Evolutionary conservation across 345 rosid genomes (phyloP), one percentile per base, ranked within the genome.

Genomic region (Citrus unshiu): DNA sequence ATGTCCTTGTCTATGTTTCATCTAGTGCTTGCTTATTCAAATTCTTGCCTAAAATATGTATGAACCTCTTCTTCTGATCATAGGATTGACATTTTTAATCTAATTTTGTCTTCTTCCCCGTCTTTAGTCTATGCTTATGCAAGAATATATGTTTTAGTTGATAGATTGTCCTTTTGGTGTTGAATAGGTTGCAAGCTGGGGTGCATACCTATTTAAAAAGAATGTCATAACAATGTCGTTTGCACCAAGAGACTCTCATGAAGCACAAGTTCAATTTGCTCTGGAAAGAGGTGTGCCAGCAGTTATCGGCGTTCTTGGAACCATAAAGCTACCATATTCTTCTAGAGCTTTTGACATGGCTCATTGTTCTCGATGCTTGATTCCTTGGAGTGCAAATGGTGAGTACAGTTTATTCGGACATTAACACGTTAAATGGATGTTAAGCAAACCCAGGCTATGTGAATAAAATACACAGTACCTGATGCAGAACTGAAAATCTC

Each of bases 251-350:
- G 95, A 91, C 70, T 88, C 90, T 10, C 93, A 90, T 59, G 93
- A 91, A 83, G 93, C 93, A 14, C 95, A 91, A 70, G 90, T 90
- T 68, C 95, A 91, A 62, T 91, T 91, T 86, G 91, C 90, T 37
- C 77, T 91, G 49, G 95, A 91, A 78, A 84, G 95, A 88, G 95
- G 93, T 25, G 91, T 91, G 37, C 95, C 93, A 46, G 92, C 93
- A 18, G 81, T 90, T 63, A 87, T 91, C 61, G 95, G 90, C 70
- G 95, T 91, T 62, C 89, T 90, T 70, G 95, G 95, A 72, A 87
- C 91, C 0, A 79, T 86, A 46, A 89, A 83, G 84, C 81, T 91
- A 73, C 92, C 92, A 34, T 88, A 90, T 62, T 88, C 95, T 35
- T 71, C 95, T 37, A 86, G 89, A 79, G 83, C 90, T 72, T 89